Base-by-base conservation (phyloP, 1,284 basidiomycete genomes). In the Caloboletus firmus region DNA sequence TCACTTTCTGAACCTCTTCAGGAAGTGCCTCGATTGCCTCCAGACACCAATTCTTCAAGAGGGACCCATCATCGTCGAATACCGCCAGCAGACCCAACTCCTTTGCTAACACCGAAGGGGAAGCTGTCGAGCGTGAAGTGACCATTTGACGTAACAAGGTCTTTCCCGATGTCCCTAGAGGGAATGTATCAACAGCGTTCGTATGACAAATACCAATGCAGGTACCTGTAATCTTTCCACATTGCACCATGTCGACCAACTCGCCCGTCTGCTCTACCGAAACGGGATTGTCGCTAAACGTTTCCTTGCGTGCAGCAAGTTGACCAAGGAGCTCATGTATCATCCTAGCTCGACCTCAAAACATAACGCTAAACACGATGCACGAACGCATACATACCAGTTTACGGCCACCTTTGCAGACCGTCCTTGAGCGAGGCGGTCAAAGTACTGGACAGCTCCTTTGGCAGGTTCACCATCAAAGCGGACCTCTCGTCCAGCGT, bases 291-390 rank as follows among this genome's bases (percentile, higher is more conserved):
- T 83, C 76, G 40, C 72, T 74, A 72, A 95, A 93, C 0, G 76
- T 73, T 62, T 82, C 75, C 35, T 78, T 78, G 15, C 82, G 76
- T 37, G 81, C 79, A 1, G 86, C 73, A 7, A 96, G 76, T 60
- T 90, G 85, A 0, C 92, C 92, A 8, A 95, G 74, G 0, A 95
- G 76, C 57, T 95, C 92, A 62, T 97, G 91, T 8, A 84, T 87
- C 71, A 95, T 83, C 93, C 93, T 95, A 56, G 34, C 13, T 39
- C 26, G 5, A 24, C 32, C 8, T 65, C 42, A 52, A n/a, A 49
- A 51, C 28, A 49, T 35, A 39, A 31, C 32, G 24, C 18, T 35
- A 28, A 17, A 44, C 20, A 34, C 11, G 15, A n/a, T 12, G 11
- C 11, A 5, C 18, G 20, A 28, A 41, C 20, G 0, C 7, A 5